Base-by-base conservation (phyloP, 140 eudicot species). In the Bidens hawaiensis region DNA sequence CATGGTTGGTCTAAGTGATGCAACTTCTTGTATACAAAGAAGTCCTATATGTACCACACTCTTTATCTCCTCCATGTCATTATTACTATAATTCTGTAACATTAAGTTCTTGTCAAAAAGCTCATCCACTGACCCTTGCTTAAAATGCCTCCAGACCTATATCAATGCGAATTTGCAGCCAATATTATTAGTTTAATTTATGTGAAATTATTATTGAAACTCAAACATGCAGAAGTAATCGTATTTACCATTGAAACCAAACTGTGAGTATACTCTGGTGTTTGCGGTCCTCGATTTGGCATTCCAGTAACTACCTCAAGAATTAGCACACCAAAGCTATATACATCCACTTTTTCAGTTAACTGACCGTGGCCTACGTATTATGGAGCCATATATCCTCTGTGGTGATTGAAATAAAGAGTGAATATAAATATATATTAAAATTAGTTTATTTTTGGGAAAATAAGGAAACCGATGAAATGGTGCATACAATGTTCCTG, bases 401-500 rank as follows among this genome's bases (percentile, higher is more conserved):
- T 87, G 77, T 28, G 58, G 17, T 8, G 14, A 0, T n/a, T 38
- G 12, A 27, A 28, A 6, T 24, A 49, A 30, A 7, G 4, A 6
- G 13, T 64, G 11, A 62, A 14, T 17, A n/a, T 3, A 30, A 33
- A n/a, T 11, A 6, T 12, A 24, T 13, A 2, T 13, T 13, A 14
- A 47, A 47, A 17, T 17, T 3, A 18, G 6, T 0, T 19, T n/a
- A n/a, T 19, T 49, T 19, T 9, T 24, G 10, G 1, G 14, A 25
- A 16, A 46, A 63, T 26, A 45, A 15, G 28, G 19, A 0, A 45
- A 46, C 57, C 0, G 18, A 49, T 43, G 5, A 21, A 34, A 45
- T 36, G 8, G 5, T 56, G 80, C 97, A 70, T 43, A 87, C 94
- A 90, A n/a, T n/a, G n/a, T n/a, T n/a, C n/a, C n/a, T n/a, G n/a